These are phyloP conservation scores for Neonectria neomacrospora DNA, from an alignment of 2,329 filamentous ascomycete species.

Conservation along the genomic window DNA sequence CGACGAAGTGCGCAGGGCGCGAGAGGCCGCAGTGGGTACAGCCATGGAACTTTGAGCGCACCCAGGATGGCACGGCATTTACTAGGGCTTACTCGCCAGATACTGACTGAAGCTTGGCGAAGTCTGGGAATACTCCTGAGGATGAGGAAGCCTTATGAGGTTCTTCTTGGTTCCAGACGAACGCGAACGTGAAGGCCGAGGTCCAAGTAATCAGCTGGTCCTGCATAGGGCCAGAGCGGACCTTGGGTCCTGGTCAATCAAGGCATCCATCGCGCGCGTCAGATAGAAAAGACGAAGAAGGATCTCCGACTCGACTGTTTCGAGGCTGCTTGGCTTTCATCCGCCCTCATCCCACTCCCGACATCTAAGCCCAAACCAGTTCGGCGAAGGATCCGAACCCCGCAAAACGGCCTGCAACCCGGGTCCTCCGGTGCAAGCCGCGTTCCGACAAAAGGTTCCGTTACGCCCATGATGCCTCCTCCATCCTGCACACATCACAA, in stretches of 20 bases:
- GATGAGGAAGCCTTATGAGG: not conserved
- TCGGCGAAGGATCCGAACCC: slow-evolving; percentile 6
- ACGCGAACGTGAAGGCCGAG: not conserved
- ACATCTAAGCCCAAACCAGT: slow-evolving; percentile 14
- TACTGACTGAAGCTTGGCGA: not conserved
- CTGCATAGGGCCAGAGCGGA: slow-evolving; percentile 4
- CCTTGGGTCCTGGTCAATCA: slow-evolving; percentile 9
- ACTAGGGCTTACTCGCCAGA: not conserved
- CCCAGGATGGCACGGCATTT: not conserved
- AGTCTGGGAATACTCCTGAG: not conserved
- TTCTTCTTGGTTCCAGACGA: not conserved
- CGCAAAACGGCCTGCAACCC: slow-evolving; percentile 1
- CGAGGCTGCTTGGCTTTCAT: slow-evolving; percentile 12
- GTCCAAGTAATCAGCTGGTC: slow-evolving; percentile 2
- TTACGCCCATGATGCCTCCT: not conserved
- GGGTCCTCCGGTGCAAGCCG: slow-evolving; percentile 1
- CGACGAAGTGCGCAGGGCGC: slow-evolving; percentile 61
- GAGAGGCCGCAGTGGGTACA: slow-evolving; percentile 67
- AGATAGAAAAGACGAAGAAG: slow-evolving; percentile 16
- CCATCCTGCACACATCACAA: slow-evolving; percentile 8
- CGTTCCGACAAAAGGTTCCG: not conserved
- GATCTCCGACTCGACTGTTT: slow-evolving; percentile 14
- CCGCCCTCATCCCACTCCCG: slow-evolving; percentile 11
- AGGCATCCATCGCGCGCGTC: slow-evolving; percentile 13
- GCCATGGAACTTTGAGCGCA: slow-evolving; percentile 62